These are phyloP conservation scores for Diaporthe longicolla DNA, from an alignment of 2,329 filamentous ascomycete genomes.

Conservation along the genomic window DNA sequence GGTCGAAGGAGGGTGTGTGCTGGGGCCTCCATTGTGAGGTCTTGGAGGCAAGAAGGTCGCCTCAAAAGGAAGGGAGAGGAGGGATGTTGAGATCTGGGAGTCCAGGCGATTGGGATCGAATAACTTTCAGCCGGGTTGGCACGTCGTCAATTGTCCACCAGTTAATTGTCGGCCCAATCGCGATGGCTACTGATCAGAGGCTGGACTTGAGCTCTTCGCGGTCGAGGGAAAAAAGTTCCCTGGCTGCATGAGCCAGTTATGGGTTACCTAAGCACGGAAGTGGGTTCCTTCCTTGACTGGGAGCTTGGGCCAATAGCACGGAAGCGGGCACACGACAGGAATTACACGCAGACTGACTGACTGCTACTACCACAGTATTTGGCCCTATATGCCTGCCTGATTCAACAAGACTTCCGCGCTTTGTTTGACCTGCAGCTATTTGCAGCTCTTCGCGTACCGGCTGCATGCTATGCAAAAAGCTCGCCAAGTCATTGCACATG, in stretches of 20 bases:
- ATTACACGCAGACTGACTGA: background rate
- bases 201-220: conserved; percentile 12
- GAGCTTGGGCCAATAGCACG: conserved; percentile 38
- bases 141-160: conserved; percentile 5
- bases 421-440: background rate
- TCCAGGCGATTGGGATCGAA: conserved; percentile 38
- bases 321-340: conserved; percentile 15
- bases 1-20: conserved; percentile 37
- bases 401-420: too few species aligned
- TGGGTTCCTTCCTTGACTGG: background rate
- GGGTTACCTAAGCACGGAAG: conserved; percentile 29
- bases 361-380: background rate
- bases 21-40: conserved; percentile 39
- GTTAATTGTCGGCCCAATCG: conserved; percentile 35
- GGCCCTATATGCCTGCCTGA: too few species aligned
- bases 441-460: background rate
- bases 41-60: background rate
- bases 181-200: conserved; percentile 32
- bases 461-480: background rate
- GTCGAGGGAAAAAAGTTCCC: conserved; percentile 41
- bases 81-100: background rate
- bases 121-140: background rate
- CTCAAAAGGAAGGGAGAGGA: background rate
- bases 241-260: conserved; percentile 21
- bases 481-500: background rate